phyloP scores from a whole-genome alignment of 495 filamentous ascomycete species.

The Trichoderma erinaceum region DNA sequence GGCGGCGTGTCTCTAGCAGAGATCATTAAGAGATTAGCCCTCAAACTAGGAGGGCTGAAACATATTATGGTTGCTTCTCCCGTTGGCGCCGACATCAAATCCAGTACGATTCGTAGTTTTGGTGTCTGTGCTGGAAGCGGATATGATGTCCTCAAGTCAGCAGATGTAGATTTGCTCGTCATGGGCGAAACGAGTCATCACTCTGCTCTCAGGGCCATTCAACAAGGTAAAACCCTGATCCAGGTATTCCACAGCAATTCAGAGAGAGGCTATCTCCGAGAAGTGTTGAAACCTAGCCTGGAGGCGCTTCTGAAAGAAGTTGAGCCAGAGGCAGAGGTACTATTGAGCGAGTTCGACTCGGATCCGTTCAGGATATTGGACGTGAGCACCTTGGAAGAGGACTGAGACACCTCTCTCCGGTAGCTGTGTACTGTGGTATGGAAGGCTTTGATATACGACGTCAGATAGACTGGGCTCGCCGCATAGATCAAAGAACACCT shows the following conservation, averaged over 20 bases:
- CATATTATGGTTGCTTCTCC: conserved; percentile 40
- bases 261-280: conserved; percentile 70
- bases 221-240: conserved; percentile 80
- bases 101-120: conserved; percentile 47
- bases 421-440: background rate
- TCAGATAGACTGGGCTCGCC: background rate
- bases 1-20: conserved; percentile 53
- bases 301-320: conserved; percentile 47
- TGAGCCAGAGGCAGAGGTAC: conserved; percentile 48
- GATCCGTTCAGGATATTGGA: conserved; percentile 56
- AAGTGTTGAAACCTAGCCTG: conserved; percentile 63
- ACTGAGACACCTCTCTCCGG: background rate
- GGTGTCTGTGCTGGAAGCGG: conserved; percentile 83
- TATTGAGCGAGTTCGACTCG: conserved; percentile 70
- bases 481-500: background rate
- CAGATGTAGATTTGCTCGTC: conserved; percentile 68
- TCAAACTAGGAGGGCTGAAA: conserved; percentile 30
- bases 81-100: conserved; percentile 16
- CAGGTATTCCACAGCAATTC: conserved; percentile 88
- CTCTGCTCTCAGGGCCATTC: conserved; percentile 75
- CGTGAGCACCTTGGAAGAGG: conserved; percentile 22
- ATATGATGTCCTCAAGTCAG: conserved; percentile 60
- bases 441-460: background rate
- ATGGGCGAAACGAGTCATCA: conserved; percentile 95
- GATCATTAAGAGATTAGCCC: conserved; percentile 49